Evolutionary conservation across 805 yeast genomes (phyloP), one percentile per base, ranked within the genome.

Genomic region (Candida golubevii): DNA sequence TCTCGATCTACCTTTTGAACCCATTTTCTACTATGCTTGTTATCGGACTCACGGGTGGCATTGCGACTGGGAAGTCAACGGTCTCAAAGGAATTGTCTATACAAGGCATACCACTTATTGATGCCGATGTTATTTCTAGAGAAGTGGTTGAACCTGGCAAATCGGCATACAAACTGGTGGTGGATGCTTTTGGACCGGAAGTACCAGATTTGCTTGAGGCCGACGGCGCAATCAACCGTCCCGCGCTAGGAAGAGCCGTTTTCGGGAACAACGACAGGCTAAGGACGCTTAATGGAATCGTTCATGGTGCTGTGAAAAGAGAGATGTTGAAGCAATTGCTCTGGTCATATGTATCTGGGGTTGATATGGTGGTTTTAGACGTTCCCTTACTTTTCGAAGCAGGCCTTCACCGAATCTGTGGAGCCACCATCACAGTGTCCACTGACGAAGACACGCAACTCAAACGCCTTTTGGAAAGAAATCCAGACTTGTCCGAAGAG

Each of bases 21-120:
- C 23, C 23, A 18, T 18, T 3, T 18, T 18, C 23, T 18, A 18
- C 23, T 8, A 91, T 93, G 99, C 75, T 93, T 36, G 75, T 93
- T 29, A 77, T 93, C 6, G 99, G 99, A 1, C 75, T 93, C n/a
- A 93, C 99, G 0, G 99, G 99, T 1, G 97, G 97, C 1, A 93
- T 93, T 39, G 96, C 97, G 6, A 77, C 93, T n/a, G 99, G 99
- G 3, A 93, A 93, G 58, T 84, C 96, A 14, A 91, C 98, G 0
- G 97, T 87, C 0, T 87, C 97, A 0, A 58, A 66, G 13, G 62
- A 77, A 31, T 65, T 93, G 9, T 49, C 62, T 5, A 75, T 78
- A 8, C 74, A 82, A 56, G 58, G 69, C 1, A 47, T 85, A 6
- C 74, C 84, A 0, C 64, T 93, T 1, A 74, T 93, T 1, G 99